phyloP scores from a whole-genome alignment of 78 protist genomes.

The Protostelium mycophagum region DNA sequence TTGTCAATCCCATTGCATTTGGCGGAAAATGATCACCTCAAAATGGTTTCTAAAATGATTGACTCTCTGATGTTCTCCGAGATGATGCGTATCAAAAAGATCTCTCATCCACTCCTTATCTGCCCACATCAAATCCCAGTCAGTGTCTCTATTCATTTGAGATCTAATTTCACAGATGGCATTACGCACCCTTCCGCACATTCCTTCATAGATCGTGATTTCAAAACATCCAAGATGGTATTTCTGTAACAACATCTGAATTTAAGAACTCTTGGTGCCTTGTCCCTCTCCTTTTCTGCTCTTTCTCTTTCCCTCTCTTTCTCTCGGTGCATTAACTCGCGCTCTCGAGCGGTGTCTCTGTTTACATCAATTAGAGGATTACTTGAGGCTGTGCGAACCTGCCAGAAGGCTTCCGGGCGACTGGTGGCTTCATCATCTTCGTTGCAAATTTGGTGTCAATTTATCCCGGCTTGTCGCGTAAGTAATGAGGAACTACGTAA shows the following conservation, averaged over 20 bases:
- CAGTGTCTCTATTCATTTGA: background rate
- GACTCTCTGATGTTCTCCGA: constrained; percentile 1
- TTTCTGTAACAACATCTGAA: background rate
- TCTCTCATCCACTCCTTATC: constrained; percentile 4
- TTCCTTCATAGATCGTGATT: background rate
- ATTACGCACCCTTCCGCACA: background rate
- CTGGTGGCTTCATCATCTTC: constrained; percentile 1
- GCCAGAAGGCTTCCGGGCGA: background rate
- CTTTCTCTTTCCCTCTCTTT: background rate
- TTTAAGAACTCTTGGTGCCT: background rate
- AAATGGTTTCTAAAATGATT: constrained; percentile 46
- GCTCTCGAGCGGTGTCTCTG: background rate
- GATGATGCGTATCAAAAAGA: background rate
- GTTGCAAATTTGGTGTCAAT: no score
- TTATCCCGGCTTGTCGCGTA: no score
- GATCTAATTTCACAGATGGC: no score
- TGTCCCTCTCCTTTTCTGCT: background rate
- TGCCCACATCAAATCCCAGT: constrained; percentile 7
- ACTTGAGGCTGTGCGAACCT: background rate
- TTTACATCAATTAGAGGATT: background rate
- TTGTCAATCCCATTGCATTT: no score
- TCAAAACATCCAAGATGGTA: background rate
- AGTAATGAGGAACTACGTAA: no score
- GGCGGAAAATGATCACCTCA: constrained; percentile 1
- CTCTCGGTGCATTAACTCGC: no score